Evolutionary conservation across 139 green algal genomes (phyloP).

Genomic region (Coelastrella sp.): DNA sequence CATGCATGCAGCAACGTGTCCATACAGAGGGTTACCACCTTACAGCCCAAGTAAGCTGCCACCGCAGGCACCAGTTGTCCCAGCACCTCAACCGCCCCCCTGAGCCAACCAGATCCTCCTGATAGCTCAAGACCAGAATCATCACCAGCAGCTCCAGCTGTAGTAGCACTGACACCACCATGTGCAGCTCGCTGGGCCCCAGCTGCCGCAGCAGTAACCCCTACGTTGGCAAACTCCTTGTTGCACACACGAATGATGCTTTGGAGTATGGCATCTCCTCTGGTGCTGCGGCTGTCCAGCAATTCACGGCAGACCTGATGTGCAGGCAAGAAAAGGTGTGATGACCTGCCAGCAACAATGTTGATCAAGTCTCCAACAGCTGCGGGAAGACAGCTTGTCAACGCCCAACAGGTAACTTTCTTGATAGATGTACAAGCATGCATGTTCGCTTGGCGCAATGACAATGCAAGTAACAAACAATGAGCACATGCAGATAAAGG

Average conservation of each 20-base stretch:
- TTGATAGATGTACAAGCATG: no score
- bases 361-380: background rate
- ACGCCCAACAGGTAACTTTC: no score
- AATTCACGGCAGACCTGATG: slow-evolving; percentile 9
- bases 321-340: background rate
- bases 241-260: background rate
- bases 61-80: slow-evolving; percentile 12
- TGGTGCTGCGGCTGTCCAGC: background rate
- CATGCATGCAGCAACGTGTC: background rate
- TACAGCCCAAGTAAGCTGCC: background rate
- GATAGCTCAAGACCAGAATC: background rate
- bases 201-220: background rate
- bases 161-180: background rate
- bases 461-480: background rate
- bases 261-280: background rate
- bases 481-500: background rate
- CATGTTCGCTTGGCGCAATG: background rate
- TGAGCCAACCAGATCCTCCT: background rate
- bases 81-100: slow-evolving; percentile 22
- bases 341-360: background rate
- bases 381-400: background rate
- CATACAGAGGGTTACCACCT: no score
- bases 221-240: background rate
- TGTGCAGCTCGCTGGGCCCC: background rate
- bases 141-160: background rate